These are phyloP conservation scores for Solanum hybrid DNA, from an alignment of 305 asterid species.

Conservation along the genomic window DNA sequence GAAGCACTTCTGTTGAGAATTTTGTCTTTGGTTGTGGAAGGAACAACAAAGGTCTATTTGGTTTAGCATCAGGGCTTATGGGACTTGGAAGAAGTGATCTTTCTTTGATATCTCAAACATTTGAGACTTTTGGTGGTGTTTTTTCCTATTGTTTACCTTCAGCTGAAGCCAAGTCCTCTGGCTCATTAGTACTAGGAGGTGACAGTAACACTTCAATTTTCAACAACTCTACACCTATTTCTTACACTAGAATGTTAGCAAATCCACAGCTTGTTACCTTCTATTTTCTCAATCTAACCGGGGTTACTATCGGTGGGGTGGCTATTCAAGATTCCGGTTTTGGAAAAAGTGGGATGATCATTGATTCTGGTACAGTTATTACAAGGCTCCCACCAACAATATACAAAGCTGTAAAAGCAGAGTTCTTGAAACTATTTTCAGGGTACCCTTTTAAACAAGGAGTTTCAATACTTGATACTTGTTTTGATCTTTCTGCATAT, in stretches of 20 bases:
- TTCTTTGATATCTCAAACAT: conserved; percentile 62
- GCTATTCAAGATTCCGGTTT: conserved; percentile 26
- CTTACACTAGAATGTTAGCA: conserved; percentile 47
- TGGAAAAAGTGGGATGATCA: conserved; percentile 34
- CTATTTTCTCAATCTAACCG: conserved; percentile 61
- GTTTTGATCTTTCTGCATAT: conserved; percentile 59
- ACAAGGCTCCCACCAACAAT: conserved; percentile 64
- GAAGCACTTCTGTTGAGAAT: conserved; percentile 25
- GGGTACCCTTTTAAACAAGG: conserved; percentile 58
- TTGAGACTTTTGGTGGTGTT: conserved; percentile 42
- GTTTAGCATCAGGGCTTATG: conserved; percentile 69
- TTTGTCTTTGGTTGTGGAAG: conserved; percentile 72
- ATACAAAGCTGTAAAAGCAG: conserved; percentile 40
- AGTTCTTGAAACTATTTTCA: conserved; percentile 66
- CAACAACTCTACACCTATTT: conserved; percentile 46
- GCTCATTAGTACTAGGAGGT: conserved; percentile 51
- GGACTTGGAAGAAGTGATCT: conserved; percentile 75
- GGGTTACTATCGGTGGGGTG: conserved; percentile 50
- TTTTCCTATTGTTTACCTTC: conserved; percentile 80
- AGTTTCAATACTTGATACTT: conserved; percentile 68
- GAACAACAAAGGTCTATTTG: conserved; percentile 68
- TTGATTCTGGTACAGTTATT: conserved; percentile 84
- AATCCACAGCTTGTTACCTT: conserved; percentile 50
- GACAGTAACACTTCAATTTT: conserved; percentile 25
- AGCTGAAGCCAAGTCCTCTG: conserved; percentile 34